Percentiles rank a stretch among this genome's conserved stretches.
Evolutionary conservation across 306 rosid genomes (phyloP).

Genomic region (Lablab purpureus): DNA sequence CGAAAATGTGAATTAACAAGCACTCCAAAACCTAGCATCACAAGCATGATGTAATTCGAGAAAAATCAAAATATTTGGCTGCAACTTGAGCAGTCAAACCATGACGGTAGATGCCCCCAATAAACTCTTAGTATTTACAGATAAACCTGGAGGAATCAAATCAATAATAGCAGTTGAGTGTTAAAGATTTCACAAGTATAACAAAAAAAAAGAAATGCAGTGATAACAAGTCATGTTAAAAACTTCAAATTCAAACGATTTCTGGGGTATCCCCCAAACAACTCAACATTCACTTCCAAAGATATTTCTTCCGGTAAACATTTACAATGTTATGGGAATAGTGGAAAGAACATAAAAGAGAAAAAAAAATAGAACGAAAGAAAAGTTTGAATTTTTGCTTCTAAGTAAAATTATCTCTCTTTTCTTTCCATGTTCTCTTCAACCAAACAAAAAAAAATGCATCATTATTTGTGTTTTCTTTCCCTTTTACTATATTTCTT

Average conservation of each 20-base stretch:
- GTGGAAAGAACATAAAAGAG: neutral
- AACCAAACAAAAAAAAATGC: too few species aligned
- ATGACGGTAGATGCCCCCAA: conserved; percentile 35
- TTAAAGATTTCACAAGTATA: conserved; percentile 27
- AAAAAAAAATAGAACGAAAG: neutral
- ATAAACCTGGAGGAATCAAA: conserved; percentile 70
- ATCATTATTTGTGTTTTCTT: neutral
- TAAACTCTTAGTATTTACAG: conserved; percentile 50
- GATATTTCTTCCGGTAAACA: conserved; percentile 16
- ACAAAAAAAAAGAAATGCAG: conserved; percentile 5
- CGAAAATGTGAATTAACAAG: neutral
- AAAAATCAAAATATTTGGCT: neutral
- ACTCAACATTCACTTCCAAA: conserved; percentile 22
- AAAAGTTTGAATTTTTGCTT: neutral
- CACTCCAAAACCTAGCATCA: conserved; percentile 23
- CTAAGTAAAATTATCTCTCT: neutral
- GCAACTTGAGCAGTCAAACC: conserved; percentile 45
- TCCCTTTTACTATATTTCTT: neutral
- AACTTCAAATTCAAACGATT: conserved; percentile 10
- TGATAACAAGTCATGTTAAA: conserved; percentile 17
- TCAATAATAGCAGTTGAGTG: neutral
- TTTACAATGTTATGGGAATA: neutral
- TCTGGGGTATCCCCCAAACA: conserved; percentile 13
- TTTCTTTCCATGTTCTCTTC: neutral
- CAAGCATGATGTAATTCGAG: conserved; percentile 5